These are phyloP conservation scores for Tanacetum coccineum DNA, from an alignment of 129 eudicot genomes.

Conservation along the genomic window DNA sequence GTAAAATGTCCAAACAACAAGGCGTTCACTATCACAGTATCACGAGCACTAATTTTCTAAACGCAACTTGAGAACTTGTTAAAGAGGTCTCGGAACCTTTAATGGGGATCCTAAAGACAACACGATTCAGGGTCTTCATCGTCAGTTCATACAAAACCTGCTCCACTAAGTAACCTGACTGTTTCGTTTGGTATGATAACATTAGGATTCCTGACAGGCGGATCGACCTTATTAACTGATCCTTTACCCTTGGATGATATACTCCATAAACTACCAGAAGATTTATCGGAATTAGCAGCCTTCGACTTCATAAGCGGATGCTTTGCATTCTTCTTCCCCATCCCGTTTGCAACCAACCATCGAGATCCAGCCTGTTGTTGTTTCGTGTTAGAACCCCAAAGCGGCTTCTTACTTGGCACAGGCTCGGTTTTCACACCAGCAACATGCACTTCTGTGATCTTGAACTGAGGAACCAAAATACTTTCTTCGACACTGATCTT, in stretches of 20 bases:
- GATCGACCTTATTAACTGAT: slow-evolving; percentile 33
- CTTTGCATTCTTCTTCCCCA: slow-evolving; percentile 87
- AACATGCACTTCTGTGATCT: slow-evolving; percentile 75
- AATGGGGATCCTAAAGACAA: not conserved
- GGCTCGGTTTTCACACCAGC: slow-evolving; percentile 72
- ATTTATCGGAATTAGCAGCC: slow-evolving; percentile 39
- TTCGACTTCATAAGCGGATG: slow-evolving; percentile 73
- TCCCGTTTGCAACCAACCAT: slow-evolving; percentile 91
- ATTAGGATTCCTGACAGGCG: slow-evolving; percentile 69
- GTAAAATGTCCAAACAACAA: not conserved
- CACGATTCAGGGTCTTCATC: not conserved
- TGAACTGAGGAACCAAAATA: slow-evolving; percentile 54
- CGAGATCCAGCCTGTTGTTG: slow-evolving; percentile 92
- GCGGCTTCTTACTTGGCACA: slow-evolving; percentile 54
- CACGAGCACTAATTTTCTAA: not conserved
- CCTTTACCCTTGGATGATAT: slow-evolving; percentile 70
- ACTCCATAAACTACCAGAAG: slow-evolving; percentile 75
- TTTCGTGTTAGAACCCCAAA: slow-evolving; percentile 65
- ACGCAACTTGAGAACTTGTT: not conserved
- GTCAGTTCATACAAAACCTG: slow-evolving; percentile 25
- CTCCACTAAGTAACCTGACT: slow-evolving; percentile 49
- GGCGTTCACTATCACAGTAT: not conserved
- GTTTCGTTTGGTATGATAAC: slow-evolving; percentile 64
- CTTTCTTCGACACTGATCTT: slow-evolving; percentile 30
- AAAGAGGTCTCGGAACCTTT: not conserved